Evolutionary conservation across 225 moss, liverwort and hornwort genomes (phyloP), one percentile per base, ranked within the genome.

Genomic region (Pleurozium schreberi): DNA sequence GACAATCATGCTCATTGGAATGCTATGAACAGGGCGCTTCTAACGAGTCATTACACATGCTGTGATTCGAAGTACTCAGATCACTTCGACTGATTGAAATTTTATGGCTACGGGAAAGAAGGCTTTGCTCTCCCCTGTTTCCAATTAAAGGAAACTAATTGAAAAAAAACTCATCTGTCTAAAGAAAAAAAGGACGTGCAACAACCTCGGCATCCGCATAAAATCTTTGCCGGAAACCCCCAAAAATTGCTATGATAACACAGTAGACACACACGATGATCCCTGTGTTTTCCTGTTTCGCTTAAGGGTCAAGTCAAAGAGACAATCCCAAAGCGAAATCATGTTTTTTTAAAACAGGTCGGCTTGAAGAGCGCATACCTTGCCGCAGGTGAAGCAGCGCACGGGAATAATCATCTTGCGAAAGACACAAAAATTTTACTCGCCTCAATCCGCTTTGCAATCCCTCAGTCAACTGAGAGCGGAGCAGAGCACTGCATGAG

Each of bases 321-420:
- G 25, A n/a, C 30, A 52, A 52, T 49, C 34, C 49, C 36, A 36
- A 42, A n/a, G 27, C n/a, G 36, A n/a, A 84, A 49, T 8, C 16
- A 53, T 22, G 43, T 25, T 28, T 18, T n/a, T 13, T 15, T 14
- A 18, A 67, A 84, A 73, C 58, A 43, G 40, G 19, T 1, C 66
- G 4, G 60, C n/a, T 73, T 50, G 17, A 43, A 45, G 52, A 81
- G 73, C 47, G 36, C 60, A 62, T 90, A 96, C 96, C 96, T 97
- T 97, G 59, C 97, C 96, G 86, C 96, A 99, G 75, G 96, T 95
- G 94, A 98, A 97, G 93, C 98, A 98, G 43, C 97, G 97, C 91
- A 98, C 96, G 5, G 98, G 97, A 52, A 97, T 99, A 49, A 97
- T 99, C 98, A 96, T 97, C 85, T 92, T 93, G 74, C 52, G 71